Evolutionary conservation across 192 early-diverging fungal genomes (phyloP), one percentile per base, ranked within the genome.

Genomic region (Coemansia brasiliensis): DNA sequence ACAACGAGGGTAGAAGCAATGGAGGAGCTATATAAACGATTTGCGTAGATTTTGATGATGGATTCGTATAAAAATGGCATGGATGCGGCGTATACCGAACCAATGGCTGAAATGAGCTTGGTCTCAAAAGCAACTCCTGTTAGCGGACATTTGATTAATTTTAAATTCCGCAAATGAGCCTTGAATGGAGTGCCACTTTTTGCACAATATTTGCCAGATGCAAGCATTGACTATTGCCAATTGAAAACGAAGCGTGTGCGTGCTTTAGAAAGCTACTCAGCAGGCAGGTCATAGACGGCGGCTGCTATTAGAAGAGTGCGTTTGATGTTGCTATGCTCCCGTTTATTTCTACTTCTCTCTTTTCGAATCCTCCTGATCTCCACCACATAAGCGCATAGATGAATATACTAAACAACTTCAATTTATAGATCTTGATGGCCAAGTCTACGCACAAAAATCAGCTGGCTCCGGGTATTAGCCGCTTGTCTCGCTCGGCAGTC

Each of bases 401-500:
- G 17, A 17, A 12, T 17, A 20, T 45, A 12, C 18, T 45, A 45
- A 3, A 17, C 43, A 45, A 10, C 32, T 45, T 45, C 4, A 9
- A 22, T 2, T 27, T 26, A 51, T 61, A 70, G 61, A 61, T 71
- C 76, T 76, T 55, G 57, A 87, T 87, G 85, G 68, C 76, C 40
- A 84, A 80, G 73, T 62, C 87, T 68, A 83, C 88, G 58, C 85
- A 87, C 70, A 95, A 93, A 82, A 82, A 84, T 67, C 82, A 88
- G 73, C 82, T 96, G 80, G 87, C 84, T 70, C 88, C 90, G 50
- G 94, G 94, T 58, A 84, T 96, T 53, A 72, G 85, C 74, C 88
- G 88, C 59, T 86, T 87, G 73, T 88, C 88, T 67, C 92, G 93
- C 76, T 90, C 91, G 26, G 69, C 79, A 61, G 82, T 87, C 56